Evolutionary conservation across 2,329 filamentous ascomycete genomes (phyloP).

Genomic region (Neonectria hederae): DNA sequence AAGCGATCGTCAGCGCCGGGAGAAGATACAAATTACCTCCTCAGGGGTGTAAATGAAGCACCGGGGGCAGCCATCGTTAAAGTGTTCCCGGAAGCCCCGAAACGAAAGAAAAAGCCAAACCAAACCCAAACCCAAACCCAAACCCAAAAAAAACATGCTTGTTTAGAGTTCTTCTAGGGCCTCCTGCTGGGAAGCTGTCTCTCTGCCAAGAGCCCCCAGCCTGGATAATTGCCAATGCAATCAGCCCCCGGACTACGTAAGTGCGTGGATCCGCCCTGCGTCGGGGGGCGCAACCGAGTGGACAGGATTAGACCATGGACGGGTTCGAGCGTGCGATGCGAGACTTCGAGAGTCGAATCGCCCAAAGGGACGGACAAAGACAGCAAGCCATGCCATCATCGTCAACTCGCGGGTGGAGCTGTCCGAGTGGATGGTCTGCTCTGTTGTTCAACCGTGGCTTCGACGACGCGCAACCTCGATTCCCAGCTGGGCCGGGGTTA

Average conservation of each 20-base stretch:
- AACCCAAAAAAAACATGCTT: not conserved
- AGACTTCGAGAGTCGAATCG: not conserved
- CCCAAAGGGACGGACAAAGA: too few species aligned
- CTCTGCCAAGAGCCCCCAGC: not conserved
- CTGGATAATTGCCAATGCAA: not conserved
- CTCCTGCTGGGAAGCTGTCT: too few species aligned
- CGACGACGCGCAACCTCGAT: slow-evolving; percentile 9
- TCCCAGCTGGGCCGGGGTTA: not conserved
- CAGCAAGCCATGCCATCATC: not conserved
- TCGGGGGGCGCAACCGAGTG: not conserved
- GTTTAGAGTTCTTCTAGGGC: not conserved
- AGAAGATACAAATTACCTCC: not conserved
- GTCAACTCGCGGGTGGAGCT: not conserved
- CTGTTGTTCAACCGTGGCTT: slow-evolving; percentile 10
- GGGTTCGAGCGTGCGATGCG: not conserved
- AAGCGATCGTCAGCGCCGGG: not conserved
- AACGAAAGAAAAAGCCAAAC: not conserved
- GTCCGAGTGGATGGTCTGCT: not conserved
- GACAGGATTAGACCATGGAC: too few species aligned
- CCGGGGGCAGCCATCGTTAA: not conserved
- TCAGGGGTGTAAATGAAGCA: not conserved
- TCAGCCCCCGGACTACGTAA: slow-evolving; percentile 3
- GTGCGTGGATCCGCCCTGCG: not conserved
- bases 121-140: too few species aligned
- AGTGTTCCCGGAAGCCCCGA: not conserved